Conservation (phyloP, 2,329 filamentous ascomycete species). For the Bimuria novae-zelandiae region DNA sequence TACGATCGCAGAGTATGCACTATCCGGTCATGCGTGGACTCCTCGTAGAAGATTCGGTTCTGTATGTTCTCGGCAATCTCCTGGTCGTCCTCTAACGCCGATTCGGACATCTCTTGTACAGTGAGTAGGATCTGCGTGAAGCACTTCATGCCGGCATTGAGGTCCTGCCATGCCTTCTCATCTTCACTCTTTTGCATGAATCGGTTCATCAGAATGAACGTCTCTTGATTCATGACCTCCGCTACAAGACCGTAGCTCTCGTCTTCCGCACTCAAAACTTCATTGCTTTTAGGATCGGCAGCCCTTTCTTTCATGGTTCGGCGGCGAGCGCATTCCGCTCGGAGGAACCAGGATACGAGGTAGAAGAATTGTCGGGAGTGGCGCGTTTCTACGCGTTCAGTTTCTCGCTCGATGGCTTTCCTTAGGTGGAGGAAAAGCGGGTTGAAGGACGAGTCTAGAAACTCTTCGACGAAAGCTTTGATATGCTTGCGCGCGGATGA, state of each 20-base stretch:
- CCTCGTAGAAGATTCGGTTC: slow-evolving; percentile 97
- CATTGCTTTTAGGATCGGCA: slow-evolving; percentile 50
- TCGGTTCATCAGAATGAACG: slow-evolving; percentile 85
- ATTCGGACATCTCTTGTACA: slow-evolving; percentile 88
- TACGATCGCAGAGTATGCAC: slow-evolving; percentile 81
- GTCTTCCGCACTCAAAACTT: slow-evolving; percentile 54
- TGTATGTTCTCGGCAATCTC: slow-evolving; percentile 98
- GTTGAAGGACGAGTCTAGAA: slow-evolving; percentile 94
- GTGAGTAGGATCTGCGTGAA: slow-evolving; percentile 94
- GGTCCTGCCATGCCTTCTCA: slow-evolving; percentile 82
- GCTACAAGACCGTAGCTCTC: slow-evolving; percentile 87
- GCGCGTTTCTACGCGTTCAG: slow-evolving; percentile 75
- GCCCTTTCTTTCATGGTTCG: slow-evolving; percentile 59
- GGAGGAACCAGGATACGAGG: slow-evolving; percentile 87
- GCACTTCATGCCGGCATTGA: slow-evolving; percentile 88
- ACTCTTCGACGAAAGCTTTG: slow-evolving; percentile 84
- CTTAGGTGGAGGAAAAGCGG: slow-evolving; percentile 81
- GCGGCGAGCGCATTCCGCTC: slow-evolving; percentile 78
- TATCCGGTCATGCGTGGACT: slow-evolving; percentile 87
- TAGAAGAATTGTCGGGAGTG: slow-evolving; percentile 91
- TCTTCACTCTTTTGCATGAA: slow-evolving; percentile 80
- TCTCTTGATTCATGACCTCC: slow-evolving; percentile 89
- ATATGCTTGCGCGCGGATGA: slow-evolving; percentile 75
- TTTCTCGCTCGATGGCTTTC: slow-evolving; percentile 88
- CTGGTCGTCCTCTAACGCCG: slow-evolving; percentile 85